Evolutionary conservation across 2,329 filamentous ascomycete species (phyloP).

Genomic region (Dichotomopilus funicola): DNA sequence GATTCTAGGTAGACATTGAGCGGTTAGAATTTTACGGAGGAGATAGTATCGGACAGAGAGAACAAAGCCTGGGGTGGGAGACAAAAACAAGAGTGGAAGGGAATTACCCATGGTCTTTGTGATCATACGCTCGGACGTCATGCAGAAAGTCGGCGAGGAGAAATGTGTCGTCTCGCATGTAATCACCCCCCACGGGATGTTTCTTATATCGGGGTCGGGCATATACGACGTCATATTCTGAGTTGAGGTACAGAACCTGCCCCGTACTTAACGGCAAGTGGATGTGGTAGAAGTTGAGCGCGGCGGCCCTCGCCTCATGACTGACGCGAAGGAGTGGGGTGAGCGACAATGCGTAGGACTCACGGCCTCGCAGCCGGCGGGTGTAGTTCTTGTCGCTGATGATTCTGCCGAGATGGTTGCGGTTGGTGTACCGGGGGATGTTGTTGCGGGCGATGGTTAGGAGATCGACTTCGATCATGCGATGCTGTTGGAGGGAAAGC

Average conservation of each 20-base stretch:
- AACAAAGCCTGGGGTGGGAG: neutral
- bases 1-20: neutral
- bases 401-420: neutral
- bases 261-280: neutral
- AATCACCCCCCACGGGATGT: neutral
- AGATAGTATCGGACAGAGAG: neutral
- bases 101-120: neutral
- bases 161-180: neutral
- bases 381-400: conserved; percentile 7
- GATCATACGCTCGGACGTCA: neutral
- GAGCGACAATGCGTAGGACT: neutral
- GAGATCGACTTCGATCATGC: neutral
- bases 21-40: neutral
- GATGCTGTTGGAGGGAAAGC: neutral
- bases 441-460: neutral
- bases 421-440: neutral
- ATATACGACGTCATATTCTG: neutral
- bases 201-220: neutral
- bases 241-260: neutral
- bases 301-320: conserved; percentile 8
- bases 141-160: conserved; percentile 1
- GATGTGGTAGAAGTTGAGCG: conserved; percentile 12
- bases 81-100: neutral
- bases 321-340: conserved; percentile 7
- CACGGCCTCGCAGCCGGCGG: neutral